Evolutionary conservation across 23 red algal genomes (phyloP), one percentile per base, ranked within the genome.

Genomic region (Gracilaria gracilis): DNA sequence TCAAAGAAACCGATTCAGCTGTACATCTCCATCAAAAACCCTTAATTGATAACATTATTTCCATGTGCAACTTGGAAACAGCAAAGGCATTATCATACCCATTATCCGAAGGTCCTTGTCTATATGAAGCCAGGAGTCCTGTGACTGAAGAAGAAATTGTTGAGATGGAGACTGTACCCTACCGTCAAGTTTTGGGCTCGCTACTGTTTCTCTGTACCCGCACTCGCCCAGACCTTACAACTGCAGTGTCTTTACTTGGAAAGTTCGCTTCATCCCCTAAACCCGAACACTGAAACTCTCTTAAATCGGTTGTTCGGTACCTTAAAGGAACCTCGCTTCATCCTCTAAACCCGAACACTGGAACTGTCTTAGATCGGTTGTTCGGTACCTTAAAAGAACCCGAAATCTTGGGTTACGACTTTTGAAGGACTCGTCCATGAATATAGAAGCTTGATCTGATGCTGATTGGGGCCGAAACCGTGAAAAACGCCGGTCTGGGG

Each of bases 1-100:
- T 65, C 24, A 44, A 84, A 66, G 20, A 70, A 32, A 86, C 25
- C 12, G 50, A 35, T n/a, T 58, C 59, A 7, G 61, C 23, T 31
- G 42, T 39, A 24, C 35, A 44, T 31, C 32, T 61, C 61, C 48
- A 57, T 82, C 79, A 82, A 4, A 15, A 37, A 0, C 79, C 79
- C n/a, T 23, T 82, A 12, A 82, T 82, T 37, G 79, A 82, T 16
- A 82, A 82, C n/a, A 57, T 82, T 59, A 57, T 82, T 13, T 46
- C 42, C 4, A 46, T 46, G 42, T 46, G 42, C 4, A 46, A 46
- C 11, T 7, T 46, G 42, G 11, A 4, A 46, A 7, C 5, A 7
- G 42, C 42, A 7, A 46, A 46, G 4, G 5, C 42, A 7, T 11
- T 46, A 7, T 11, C 42, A 7, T 11, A 46, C 42, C 42, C 42